Conservation (phyloP, 163 green algal species). For the Coccomyxa subellipsoidea region DNA sequence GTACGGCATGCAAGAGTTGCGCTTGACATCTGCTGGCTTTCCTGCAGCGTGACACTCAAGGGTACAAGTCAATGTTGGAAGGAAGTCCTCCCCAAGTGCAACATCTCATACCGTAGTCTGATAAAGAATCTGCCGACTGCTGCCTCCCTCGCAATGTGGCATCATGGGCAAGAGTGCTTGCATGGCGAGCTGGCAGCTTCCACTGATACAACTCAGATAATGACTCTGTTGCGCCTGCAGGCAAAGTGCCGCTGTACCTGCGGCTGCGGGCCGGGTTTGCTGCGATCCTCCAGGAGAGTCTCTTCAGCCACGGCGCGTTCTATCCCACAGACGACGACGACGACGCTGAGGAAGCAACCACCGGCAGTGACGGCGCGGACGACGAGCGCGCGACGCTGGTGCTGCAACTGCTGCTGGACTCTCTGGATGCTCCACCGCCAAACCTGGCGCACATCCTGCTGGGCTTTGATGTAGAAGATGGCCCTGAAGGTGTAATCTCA, state of each 20-base stretch:
- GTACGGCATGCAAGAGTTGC: no score
- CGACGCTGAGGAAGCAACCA: not conserved
- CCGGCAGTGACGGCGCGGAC: conserved; percentile 19
- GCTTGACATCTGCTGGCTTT: no score
- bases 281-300: conserved; percentile 27
- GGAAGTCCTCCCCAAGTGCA: no score
- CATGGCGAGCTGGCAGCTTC: no score
- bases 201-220: no score
- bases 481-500: conserved; percentile 15
- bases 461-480: conserved; percentile 56
- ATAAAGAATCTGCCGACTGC: no score
- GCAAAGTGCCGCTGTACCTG: not conserved
- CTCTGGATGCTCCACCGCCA: conserved; percentile 33
- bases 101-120: no score
- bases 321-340: not conserved
- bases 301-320: conserved; percentile 13
- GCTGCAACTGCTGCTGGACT: conserved; percentile 45
- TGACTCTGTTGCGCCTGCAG: not conserved
- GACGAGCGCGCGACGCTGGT: conserved; percentile 45
- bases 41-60: no score
- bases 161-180: no score
- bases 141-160: no score
- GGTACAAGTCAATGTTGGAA: no score
- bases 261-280: conserved; percentile 34
- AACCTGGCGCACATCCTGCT: conserved; percentile 67